Conservation (phyloP, 2,329 filamentous ascomycete genomes). For the Colletotrichum sp. region DNA sequence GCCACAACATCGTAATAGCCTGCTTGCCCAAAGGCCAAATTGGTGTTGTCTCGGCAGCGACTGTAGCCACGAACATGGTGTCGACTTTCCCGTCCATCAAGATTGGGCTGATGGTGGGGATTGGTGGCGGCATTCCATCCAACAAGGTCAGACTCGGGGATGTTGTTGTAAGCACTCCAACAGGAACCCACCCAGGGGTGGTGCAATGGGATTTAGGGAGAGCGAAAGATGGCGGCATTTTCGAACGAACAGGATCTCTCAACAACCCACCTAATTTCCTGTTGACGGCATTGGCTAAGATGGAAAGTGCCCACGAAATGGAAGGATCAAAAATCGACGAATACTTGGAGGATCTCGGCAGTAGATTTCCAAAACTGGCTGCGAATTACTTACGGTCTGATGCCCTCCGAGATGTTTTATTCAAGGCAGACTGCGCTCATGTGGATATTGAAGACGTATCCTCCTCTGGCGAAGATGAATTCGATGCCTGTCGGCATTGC, state of each 20-base stretch:
- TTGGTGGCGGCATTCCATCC: constrained; percentile 23
- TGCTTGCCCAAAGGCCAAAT: constrained; percentile 24
- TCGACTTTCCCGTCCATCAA: not conserved
- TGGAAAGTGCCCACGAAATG: constrained; percentile 2
- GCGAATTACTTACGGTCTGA: constrained; percentile 3
- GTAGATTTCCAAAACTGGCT: not conserved
- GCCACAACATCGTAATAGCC: constrained; percentile 31
- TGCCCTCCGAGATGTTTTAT: constrained; percentile 6
- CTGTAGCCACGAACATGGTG: not conserved
- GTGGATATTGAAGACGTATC: not conserved
- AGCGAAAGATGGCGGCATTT: not conserved
- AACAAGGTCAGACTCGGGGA: constrained; percentile 21
- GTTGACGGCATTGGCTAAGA: not conserved
- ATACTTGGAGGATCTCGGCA: constrained; percentile 13
- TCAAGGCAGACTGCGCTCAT: constrained; percentile 13
- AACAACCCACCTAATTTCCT: not conserved
- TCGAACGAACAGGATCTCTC: constrained; percentile 1
- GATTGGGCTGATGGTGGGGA: constrained; percentile 27
- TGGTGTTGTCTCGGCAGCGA: constrained; percentile 19
- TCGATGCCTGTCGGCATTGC: not conserved
- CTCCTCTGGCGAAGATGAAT: rapidly evolving
- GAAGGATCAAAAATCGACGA: not conserved
- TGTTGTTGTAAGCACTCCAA: constrained; percentile 11
- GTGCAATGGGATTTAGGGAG: constrained; percentile 21
- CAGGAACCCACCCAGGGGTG: not conserved